Base-by-base conservation (phyloP, 345 rosid genomes). In the Murraya koenigii region DNA sequence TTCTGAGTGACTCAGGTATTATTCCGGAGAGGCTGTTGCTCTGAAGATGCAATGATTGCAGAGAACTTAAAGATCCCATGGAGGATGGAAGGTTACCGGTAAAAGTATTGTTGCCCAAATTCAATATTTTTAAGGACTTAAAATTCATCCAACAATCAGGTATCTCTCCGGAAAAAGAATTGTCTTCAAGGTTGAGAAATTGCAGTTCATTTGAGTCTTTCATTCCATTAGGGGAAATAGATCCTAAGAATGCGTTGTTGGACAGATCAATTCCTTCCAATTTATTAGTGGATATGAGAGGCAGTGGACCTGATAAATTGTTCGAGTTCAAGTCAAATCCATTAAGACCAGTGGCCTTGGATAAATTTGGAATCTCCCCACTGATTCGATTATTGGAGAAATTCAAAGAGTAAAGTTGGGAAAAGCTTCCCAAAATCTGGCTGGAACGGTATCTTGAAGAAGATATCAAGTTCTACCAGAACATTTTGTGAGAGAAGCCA, bases 401-500 rank as follows among this genome's bases (percentile, higher is more conserved):
- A 74, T 82, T 82, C 6, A 84, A 63, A 58, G 0, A 6, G 23
- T 0, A 0, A 0, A 66, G 7, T 9, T 11, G 9, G 0, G 65
- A 35, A 47, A 23, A 36, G 39, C 30, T 19, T 81, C 36, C 85
- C 84, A 80, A 61, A 82, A 82, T 85, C 82, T 75, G 3, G 3
- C 1, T 1, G 82, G 83, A 8, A 84, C 38, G 14, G 61, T 2
- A 65, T 72, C 82, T 38, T 74, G 70, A 78, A 85, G 83, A 33
- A 83, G 28, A 85, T 62, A 70, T 85, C 86, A 14, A 85, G 52
- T 8, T 10, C 1, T 1, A 0, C 4, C n/a, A 66, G 64, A 1
- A 49, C 9, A 0, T 20, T 76, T n/a, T 81, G 87, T n/a, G 64
- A 26, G 41, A 2, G 79, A 54, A 87, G 59, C 88, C 85, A 87